Percentiles rank a stretch among this genome's conserved stretches.
Conservation (phyloP, 306 rosid species). For the Dryas alaskensis region DNA sequence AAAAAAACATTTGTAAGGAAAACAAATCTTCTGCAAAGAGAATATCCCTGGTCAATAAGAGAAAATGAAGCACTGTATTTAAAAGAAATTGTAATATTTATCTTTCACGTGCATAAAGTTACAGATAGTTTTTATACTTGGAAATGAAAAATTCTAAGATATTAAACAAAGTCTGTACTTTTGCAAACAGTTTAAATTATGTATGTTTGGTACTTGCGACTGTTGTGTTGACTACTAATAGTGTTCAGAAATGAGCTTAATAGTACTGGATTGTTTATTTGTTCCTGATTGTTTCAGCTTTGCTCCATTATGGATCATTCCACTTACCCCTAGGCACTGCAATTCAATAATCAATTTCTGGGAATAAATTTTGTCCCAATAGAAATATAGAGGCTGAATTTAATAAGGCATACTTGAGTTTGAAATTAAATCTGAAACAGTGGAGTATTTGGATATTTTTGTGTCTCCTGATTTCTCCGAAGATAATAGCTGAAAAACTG, state of each 20-base stretch:
- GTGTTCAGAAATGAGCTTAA: background rate
- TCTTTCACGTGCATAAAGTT: background rate
- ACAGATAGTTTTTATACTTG: background rate
- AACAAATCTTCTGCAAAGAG: background rate
- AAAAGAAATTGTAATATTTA: background rate
- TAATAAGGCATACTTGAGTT: background rate
- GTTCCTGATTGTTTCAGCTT: background rate
- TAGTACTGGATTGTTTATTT: background rate
- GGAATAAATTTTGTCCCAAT: background rate
- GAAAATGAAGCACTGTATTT: background rate
- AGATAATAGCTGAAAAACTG: background rate
- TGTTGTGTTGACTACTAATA: background rate
- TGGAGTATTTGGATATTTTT: background rate
- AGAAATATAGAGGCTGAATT: background rate
- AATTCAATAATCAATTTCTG: background rate
- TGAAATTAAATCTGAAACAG: background rate
- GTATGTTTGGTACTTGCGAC: background rate
- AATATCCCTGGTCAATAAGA: background rate
- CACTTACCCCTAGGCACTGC: background rate
- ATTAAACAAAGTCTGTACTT: background rate
- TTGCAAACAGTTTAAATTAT: background rate
- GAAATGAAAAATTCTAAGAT: background rate
- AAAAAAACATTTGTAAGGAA: background rate
- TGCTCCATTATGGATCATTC: background rate
- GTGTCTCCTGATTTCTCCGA: background rate